Base-by-base conservation (phyloP, 768 basidiomycete species). In the Rhizopogon vinicolor region DNA sequence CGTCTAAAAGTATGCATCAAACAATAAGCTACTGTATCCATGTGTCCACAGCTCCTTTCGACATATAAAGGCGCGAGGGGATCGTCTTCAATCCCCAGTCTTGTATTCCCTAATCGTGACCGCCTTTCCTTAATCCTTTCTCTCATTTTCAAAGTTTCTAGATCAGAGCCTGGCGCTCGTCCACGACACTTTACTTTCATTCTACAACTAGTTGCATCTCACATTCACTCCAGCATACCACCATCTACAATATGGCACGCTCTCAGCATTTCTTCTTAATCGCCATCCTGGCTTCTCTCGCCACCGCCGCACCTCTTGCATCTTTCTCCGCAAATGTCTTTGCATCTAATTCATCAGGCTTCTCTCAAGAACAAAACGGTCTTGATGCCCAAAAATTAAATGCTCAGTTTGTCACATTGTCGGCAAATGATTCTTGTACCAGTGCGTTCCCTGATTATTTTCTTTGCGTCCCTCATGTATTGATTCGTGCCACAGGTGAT, bases 341-440 rank as follows among this genome's bases (percentile, higher is more conserved):
- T 16, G 35, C 44, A 45, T 55, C 52, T 31, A 63, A 56, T 54
- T 61, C 54, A 42, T 58, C 59, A 19, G 55, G 59, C 10, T 59
- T 59, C 43, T 63, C 69, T 48, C 61, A 60, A 42, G 54, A 60
- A 45, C 60, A 66, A 52, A 75, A 75, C 55, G 74, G 61, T 50
- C 52, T 68, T 39, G 71, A 74, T 46, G 74, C 74, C 4, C 70
- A 74, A 62, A 58, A 68, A 28, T 68, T 72, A 7, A 75, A 75
- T 62, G 55, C 60, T 19, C 57, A 69, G 57, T 75, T 75, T 58
- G 62, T 65, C 2, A 44, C 65, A 3, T 58, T 75, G 51, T 60
- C 62, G 1, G 52, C 62, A 13, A 50, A 56, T 39, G 63, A 62
- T 51, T 19, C 72, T 16, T 75, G 74, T 58, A 66, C 60, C 2